These are phyloP conservation scores for Saksenaea oblongispora DNA, from an alignment of 371 early-diverging fungal species.

Conservation along the genomic window DNA sequence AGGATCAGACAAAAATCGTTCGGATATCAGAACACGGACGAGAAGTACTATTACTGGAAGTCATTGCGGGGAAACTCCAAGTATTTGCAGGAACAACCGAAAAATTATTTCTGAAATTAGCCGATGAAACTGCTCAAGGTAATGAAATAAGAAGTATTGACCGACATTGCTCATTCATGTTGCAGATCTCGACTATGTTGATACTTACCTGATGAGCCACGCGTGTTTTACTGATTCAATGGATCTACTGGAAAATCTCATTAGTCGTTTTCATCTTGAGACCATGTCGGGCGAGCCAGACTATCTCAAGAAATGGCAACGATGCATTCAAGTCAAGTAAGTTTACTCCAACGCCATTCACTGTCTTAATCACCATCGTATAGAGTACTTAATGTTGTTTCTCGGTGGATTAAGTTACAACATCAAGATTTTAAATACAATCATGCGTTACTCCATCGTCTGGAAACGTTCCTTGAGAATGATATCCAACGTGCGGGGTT, in stretches of 20 bases:
- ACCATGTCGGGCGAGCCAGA: slow-evolving; percentile 47
- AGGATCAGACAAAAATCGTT: background rate
- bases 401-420: slow-evolving; percentile 64
- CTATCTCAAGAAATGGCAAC: slow-evolving; percentile 56
- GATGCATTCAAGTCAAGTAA: slow-evolving; percentile 59
- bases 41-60: background rate
- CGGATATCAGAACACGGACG: slow-evolving; percentile 1
- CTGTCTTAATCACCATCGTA: background rate
- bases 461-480: slow-evolving; percentile 26
- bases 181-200: slow-evolving; percentile 65
- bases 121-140: slow-evolving; percentile 63
- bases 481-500: slow-evolving; percentile 25
- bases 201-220: slow-evolving; percentile 57
- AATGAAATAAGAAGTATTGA: background rate
- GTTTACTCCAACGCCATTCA: background rate
- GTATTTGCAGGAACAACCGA: slow-evolving; percentile 61
- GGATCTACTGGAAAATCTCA: slow-evolving; percentile 53
- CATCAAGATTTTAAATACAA: slow-evolving; percentile 60
- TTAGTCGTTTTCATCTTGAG: slow-evolving; percentile 52
- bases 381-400: slow-evolving; percentile 61
- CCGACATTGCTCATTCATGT: background rate
- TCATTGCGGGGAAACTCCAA: slow-evolving; percentile 42
- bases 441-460: slow-evolving; percentile 24
- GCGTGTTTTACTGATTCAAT: slow-evolving; percentile 56
- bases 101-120: slow-evolving; percentile 56